These are phyloP conservation scores for Hypocreales sp. DNA, from an alignment of 2,329 filamentous ascomycete genomes.

Conservation along the genomic window DNA sequence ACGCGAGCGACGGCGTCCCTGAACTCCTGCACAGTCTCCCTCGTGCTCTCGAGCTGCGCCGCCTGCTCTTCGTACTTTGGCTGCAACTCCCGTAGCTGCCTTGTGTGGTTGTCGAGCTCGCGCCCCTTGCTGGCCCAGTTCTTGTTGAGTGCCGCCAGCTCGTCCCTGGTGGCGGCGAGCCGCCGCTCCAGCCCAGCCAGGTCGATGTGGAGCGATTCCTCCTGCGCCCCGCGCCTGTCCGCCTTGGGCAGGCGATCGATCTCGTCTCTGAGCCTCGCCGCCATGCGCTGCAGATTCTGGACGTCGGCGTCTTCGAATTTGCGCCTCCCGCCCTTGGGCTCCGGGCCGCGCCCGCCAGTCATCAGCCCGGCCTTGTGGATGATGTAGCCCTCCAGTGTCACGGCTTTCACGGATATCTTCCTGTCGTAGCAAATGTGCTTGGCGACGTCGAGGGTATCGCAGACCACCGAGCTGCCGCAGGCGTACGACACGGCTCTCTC, in stretches of 20 bases:
- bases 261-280: constrained; percentile 61
- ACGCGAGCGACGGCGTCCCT: constrained; percentile 56
- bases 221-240: constrained; percentile 58
- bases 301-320: constrained; percentile 84
- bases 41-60: constrained; percentile 46
- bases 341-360: constrained; percentile 79
- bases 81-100: constrained; percentile 58
- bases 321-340: constrained; percentile 58
- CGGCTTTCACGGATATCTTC: constrained; percentile 79
- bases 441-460: constrained; percentile 72
- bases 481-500: constrained; percentile 91
- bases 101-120: constrained; percentile 58
- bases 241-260: constrained; percentile 66
- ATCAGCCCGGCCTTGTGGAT: constrained; percentile 95
- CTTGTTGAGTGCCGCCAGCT: constrained; percentile 62
- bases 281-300: constrained; percentile 64
- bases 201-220: constrained; percentile 70
- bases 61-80: constrained; percentile 66
- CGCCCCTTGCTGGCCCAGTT: constrained; percentile 76
- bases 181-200: constrained; percentile 67
- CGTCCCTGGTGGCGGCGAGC: constrained; percentile 54
- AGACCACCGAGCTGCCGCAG: constrained; percentile 89
- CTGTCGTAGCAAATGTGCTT: constrained; percentile 80
- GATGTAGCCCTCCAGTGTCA: constrained; percentile 87
- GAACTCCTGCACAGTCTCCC: constrained; percentile 34